These are phyloP conservation scores for Exserohilum turcica DNA, from an alignment of 2,329 filamentous ascomycete species.

Conservation along the genomic window DNA sequence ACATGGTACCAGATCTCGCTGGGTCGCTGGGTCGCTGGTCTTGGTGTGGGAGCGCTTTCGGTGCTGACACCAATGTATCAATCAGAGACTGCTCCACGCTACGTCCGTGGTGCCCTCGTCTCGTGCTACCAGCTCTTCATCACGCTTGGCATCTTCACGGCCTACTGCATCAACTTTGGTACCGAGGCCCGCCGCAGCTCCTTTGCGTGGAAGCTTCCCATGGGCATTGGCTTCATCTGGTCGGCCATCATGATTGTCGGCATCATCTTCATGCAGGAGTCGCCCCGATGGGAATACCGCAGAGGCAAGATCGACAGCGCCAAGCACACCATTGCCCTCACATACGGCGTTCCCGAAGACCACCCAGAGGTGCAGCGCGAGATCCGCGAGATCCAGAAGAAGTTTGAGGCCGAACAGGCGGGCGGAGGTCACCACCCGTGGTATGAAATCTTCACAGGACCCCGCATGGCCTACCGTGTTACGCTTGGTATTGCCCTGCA, in stretches of 20 bases:
- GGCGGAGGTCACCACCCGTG: conserved; percentile 43
- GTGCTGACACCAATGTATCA: conserved; percentile 67
- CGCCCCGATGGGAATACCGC: conserved; percentile 64
- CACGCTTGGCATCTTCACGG: conserved; percentile 67
- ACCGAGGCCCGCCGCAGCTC: conserved; percentile 57
- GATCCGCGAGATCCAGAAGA: conserved; percentile 60
- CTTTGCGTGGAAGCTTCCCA: conserved; percentile 67
- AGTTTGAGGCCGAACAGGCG: conserved; percentile 59
- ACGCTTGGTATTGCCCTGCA: conserved; percentile 67
- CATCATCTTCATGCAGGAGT: conserved; percentile 62
- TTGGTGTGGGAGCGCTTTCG: conserved; percentile 68
- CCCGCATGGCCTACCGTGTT: conserved; percentile 70
- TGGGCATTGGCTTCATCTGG: conserved; percentile 64
- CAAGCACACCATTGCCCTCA: conserved; percentile 57
- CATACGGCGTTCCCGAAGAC: conserved; percentile 61
- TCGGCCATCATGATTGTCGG: conserved; percentile 59
- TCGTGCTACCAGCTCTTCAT: conserved; percentile 71
- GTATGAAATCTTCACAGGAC: conserved; percentile 67
- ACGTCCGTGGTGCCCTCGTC: conserved; percentile 67
- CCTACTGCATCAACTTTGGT: conserved; percentile 62
- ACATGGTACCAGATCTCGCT: conserved; percentile 68
- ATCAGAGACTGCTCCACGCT: conserved; percentile 67
- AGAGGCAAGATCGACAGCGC: conserved; percentile 59
- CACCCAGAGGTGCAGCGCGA: conserved; percentile 61
- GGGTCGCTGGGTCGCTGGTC: conserved; percentile 69